A percentile compares a stretch with the other conserved stretches of the same genome.
Conservation (phyloP, 177 flowering plant genomes). For the Vitis hybrid region DNA sequence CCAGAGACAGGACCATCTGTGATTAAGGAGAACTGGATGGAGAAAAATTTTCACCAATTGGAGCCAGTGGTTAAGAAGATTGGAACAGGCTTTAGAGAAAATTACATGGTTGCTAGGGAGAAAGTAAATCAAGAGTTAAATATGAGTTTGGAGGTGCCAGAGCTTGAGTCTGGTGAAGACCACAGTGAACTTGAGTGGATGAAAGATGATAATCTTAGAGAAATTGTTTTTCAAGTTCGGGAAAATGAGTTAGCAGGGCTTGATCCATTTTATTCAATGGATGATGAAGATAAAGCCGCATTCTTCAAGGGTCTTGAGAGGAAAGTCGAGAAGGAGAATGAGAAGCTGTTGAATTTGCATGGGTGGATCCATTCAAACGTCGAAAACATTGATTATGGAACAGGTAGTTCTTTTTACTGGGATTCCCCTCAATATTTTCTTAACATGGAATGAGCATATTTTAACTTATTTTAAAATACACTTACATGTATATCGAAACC, state of each 20-base stretch:
- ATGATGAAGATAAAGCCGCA: slow-evolving; percentile 59
- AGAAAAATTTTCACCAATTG: slow-evolving; percentile 69
- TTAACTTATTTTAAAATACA: background rate
- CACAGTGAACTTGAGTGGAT: slow-evolving; percentile 81
- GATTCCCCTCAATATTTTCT: background rate
- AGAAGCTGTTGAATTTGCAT: slow-evolving; percentile 58
- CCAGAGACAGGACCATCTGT: slow-evolving; percentile 18
- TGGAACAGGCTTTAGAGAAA: slow-evolving; percentile 68
- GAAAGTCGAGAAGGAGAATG: slow-evolving; percentile 68
- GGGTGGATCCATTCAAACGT: slow-evolving; percentile 79
- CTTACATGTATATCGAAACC: background rate
- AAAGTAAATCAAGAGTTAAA: slow-evolving; percentile 36
- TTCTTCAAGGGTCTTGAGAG: slow-evolving; percentile 85
- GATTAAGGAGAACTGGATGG: slow-evolving; percentile 60
- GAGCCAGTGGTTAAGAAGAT: slow-evolving; percentile 69
- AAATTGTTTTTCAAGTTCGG: slow-evolving; percentile 82
- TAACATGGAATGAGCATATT: background rate
- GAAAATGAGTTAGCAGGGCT: slow-evolving; percentile 84
- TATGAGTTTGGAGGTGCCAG: slow-evolving; percentile 23
- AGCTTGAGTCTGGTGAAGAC: slow-evolving; percentile 29
- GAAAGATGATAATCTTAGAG: slow-evolving; percentile 74
- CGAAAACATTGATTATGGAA: slow-evolving; percentile 92
- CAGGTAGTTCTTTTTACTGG: slow-evolving; percentile 49
- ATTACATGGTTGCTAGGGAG: slow-evolving; percentile 58
- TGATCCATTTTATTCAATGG: slow-evolving; percentile 83